These are phyloP conservation scores for Aspergillus amoenus DNA, from an alignment of 2,329 filamentous ascomycete genomes.

Conservation along the genomic window DNA sequence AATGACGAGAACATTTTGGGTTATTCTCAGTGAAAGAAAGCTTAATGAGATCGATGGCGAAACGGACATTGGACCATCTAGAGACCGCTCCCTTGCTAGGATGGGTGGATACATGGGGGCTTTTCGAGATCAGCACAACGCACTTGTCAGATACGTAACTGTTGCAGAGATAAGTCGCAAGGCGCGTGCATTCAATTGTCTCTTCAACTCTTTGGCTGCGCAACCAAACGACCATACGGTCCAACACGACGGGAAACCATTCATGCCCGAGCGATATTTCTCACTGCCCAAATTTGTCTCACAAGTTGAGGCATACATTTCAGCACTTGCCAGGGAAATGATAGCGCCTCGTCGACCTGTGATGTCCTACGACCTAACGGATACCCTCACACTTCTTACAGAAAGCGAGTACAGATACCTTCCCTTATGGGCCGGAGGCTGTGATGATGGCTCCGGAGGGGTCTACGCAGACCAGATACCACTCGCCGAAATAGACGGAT, in stretches of 20 bases:
- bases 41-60: neutral
- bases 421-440: conserved; percentile 64
- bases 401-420: conserved; percentile 62
- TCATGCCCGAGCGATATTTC: conserved; percentile 6
- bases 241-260: neutral
- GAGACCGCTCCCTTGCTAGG: conserved; percentile 7
- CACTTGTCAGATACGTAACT: conserved; percentile 6
- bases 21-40: neutral
- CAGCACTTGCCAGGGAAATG: conserved; percentile 18
- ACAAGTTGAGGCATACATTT: conserved; percentile 20
- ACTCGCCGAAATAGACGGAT: conserved; percentile 32
- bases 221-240: neutral
- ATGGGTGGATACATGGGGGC: conserved; percentile 9
- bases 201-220: neutral
- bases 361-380: conserved; percentile 27
- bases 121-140: conserved; percentile 11
- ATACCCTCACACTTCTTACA: conserved; percentile 52
- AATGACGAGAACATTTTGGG: conserved; percentile 18
- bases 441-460: conserved; percentile 52
- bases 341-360: conserved; percentile 9
- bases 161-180: neutral
- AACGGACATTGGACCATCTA: neutral
- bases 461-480: conserved; percentile 46
- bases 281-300: conserved; percentile 18
- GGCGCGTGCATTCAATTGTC: neutral